Evolutionary conservation across 305 asterid species (phyloP), one percentile per base, ranked within the genome.

Genomic region (Rubia balearica): DNA sequence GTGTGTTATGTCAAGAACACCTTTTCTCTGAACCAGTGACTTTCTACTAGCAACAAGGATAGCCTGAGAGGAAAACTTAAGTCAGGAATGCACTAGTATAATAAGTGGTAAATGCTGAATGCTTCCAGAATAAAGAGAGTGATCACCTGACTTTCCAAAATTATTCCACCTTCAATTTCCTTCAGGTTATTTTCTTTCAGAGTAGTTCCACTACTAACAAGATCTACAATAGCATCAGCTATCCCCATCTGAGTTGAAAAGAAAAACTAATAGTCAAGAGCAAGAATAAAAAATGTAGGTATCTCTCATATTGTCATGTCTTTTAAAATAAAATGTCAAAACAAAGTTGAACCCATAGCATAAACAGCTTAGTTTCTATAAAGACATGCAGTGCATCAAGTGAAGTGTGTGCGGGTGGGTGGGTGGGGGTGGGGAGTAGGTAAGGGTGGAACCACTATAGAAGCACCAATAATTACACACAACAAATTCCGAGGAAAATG

Each of bases 181-280:
- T 93, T 93, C 84, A 93, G 81, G 79, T 91, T 91, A 78, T 94
- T 94, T 71, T 94, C 99, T 74, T 81, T 86, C 84, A 94, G 77
- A 49, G 99, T 94, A 71, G 97, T 94, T 82, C 99, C 99, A 65
- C 99, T 94, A 73, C 99, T 94, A 78, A 94, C 99, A 71, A 94
- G 99, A 79, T 94, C 99, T 77, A 94, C 94, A 63, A 94, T 94
- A 62, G 98, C 99, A 83, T 94, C 99, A 63, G 99, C 98, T 82
- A 87, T 94, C 68, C 99, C 99, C 99, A 94, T 94, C 99, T 94
- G 33, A 49, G 60, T 77, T 69, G 42, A 76, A 51, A 45, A 67
- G 74, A 12, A 74, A 63, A 66, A n/a, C n/a, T n/a, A n/a, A n/a
- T n/a, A 27, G 30, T 27, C 30, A 27, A 27, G 30, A 27, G 30